A percentile compares a stretch with the other conserved stretches of the same genome.
Evolutionary conservation across 176 grass and related monocot genomes (phyloP).

Genomic region (Cenchrus americanus): DNA sequence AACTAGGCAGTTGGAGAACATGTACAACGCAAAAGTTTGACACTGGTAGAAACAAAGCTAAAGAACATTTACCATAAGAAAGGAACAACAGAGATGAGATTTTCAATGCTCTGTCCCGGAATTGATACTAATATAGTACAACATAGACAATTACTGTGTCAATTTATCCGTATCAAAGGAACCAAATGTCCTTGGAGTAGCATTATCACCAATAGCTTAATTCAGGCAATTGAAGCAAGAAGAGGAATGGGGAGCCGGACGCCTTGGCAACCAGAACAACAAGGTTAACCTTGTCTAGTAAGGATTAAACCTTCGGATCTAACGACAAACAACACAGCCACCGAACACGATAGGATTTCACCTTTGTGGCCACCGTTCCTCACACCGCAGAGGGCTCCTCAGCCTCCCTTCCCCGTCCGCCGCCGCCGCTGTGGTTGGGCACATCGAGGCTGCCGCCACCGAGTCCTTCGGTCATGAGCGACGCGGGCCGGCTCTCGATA

Average conservation of each 20-base stretch:
- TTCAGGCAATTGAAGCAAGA: conserved; percentile 51
- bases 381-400: conserved; percentile 66
- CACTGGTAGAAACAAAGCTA: background rate
- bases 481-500: conserved; percentile 70
- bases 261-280: conserved; percentile 26
- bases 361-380: conserved; percentile 31
- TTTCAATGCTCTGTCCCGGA: background rate
- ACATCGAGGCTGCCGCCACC: background rate
- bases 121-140: conserved; percentile 23
- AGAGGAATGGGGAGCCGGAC: background rate
- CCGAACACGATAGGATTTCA: conserved; percentile 34
- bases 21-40: background rate
- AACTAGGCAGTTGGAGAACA: background rate
- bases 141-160: conserved; percentile 19
- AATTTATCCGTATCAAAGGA: conserved; percentile 38
- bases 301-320: conserved; percentile 46
- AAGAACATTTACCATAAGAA: background rate
- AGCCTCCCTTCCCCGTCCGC: conserved; percentile 44
- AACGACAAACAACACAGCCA: conserved; percentile 54
- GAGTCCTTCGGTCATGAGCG: conserved; percentile 54
- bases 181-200: background rate
- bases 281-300: conserved; percentile 46
- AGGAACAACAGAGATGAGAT: background rate
- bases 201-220: conserved; percentile 49
- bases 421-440: too few species aligned